phyloP scores from a whole-genome alignment of 768 basidiomycete species.

The Suillus americanus region DNA sequence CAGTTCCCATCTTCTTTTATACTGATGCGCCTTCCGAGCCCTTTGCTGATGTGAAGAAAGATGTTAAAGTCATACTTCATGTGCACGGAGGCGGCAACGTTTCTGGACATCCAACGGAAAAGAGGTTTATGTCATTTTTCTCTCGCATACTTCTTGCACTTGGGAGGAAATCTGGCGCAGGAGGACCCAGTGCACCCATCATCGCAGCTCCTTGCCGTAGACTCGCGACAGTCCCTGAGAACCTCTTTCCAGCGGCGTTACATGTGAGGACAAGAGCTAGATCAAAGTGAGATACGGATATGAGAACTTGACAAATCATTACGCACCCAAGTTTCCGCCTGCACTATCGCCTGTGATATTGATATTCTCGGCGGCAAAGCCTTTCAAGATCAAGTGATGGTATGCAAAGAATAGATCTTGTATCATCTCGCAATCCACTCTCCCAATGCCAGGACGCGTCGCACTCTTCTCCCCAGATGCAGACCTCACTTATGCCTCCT shows the following conservation, averaged over 20 bases:
- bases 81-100: too few relatives aligned
- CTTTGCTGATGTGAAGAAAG: background rate
- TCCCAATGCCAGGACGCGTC: constrained; percentile 52
- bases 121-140: constrained; percentile 9
- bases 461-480: constrained; percentile 50
- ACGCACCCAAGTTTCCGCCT: constrained; percentile 23
- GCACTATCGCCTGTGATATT: constrained; percentile 21
- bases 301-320: background rate
- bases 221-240: constrained; percentile 21
- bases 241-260: too few relatives aligned
- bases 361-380: constrained; percentile 20
- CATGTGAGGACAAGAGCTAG: constrained; percentile 25
- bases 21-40: background rate
- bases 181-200: constrained; percentile 6
- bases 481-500: constrained; percentile 5
- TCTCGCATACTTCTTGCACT: constrained; percentile 1
- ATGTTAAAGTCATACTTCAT: constrained; percentile 20
- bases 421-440: constrained; percentile 37
- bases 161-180: background rate
- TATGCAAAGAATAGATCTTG: too few relatives aligned
- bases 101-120: constrained; percentile 16
- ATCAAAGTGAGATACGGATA: background rate
- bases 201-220: constrained; percentile 24
- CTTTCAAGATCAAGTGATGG: constrained; percentile 18
- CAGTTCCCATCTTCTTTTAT: constrained; percentile 21